Evolutionary conservation across 139 green algal species (phyloP), one percentile per base, ranked within the genome.

Genomic region (Limnomonas spitsbergensis): DNA sequence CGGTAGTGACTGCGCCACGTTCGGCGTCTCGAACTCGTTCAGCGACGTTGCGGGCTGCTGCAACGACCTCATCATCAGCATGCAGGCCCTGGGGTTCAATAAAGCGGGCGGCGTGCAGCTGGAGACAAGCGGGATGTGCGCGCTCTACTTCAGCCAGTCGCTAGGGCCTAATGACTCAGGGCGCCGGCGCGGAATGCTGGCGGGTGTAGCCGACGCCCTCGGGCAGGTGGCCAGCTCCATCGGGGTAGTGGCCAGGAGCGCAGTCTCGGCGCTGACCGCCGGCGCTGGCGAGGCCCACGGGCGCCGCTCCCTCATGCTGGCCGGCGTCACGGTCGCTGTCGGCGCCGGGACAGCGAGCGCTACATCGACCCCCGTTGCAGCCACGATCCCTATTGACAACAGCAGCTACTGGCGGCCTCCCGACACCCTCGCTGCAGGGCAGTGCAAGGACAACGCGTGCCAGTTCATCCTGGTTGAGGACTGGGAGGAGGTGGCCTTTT

Each of bases 11-110:
- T 76, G 69, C 26, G 69, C 34, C 26, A 9, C 37, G 7, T 76
- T 54, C 24, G 69, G 69, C 9, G 53, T 52, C 37, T 20, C 34
- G 4, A 76, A 76, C 73, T 66, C 42, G 2, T 78, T 70, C n/a
- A n/a, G 69, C 47, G 52, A 70, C 73, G 7, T 14, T 40, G 14
- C 26, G 3, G 72, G 72, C 69, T 76, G 69, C 37, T 76, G 69
- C 69, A 76, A 76, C 69, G 9, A 72, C 61, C 9, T 72, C 27
- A 72, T 72, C 61, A 72, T 20, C 9, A 72, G 9, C 27, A 72
- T 72, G 61, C 61, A 72, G 61, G 24, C 26, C 27, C 61, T 72
- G 27, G 61, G 61, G 29, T 72, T 72, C 61, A 72, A 72, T 20
- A 72, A 72, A 37, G 61, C 61, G 61, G 61, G 26, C 27, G 29